Evolutionary conservation across 2,329 filamentous ascomycete species (phyloP).

Genomic region (Endoconidiophora polonica): DNA sequence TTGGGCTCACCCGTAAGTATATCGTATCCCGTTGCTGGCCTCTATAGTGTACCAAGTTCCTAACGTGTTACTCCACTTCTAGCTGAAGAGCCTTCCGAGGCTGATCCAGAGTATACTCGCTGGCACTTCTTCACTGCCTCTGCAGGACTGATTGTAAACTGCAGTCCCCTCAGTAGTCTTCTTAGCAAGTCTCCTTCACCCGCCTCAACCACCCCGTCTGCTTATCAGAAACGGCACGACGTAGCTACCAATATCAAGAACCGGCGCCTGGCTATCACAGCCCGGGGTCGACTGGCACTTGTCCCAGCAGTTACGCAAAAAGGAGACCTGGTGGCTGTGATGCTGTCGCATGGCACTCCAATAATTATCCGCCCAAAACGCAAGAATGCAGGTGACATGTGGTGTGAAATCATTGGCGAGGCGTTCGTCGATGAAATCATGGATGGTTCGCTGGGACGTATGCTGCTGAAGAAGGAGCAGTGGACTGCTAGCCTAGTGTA

Average conservation of each 20-base stretch:
- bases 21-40: neutral
- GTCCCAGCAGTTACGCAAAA: slow-evolving; percentile 12
- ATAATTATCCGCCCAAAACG: slow-evolving; percentile 7
- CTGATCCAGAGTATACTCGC: slow-evolving; percentile 8
- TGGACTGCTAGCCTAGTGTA: slow-evolving; percentile 8
- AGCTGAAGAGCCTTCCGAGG: slow-evolving; percentile 4
- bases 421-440: slow-evolving; percentile 12
- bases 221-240: neutral
- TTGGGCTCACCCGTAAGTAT: slow-evolving; percentile 7
- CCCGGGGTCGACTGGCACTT: slow-evolving; percentile 6
- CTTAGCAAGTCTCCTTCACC: slow-evolving; percentile 1
- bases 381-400: slow-evolving; percentile 3
- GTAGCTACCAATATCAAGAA: slow-evolving; percentile 1
- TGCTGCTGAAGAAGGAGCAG: slow-evolving; percentile 10
- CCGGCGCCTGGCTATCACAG: slow-evolving; percentile 9
- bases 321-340: slow-evolving; percentile 6
- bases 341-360: slow-evolving; percentile 11
- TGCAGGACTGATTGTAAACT: slow-evolving; percentile 3
- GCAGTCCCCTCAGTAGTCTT: slow-evolving; percentile 5
- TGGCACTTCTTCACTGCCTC: slow-evolving; percentile 9
- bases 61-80: neutral
- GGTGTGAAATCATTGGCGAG: slow-evolving; percentile 12
- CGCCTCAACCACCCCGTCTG: slow-evolving; percentile 3
- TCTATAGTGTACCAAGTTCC: neutral
- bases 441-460: slow-evolving; percentile 5